Percentiles rank a stretch among this genome's conserved stretches.
phyloP scores from a whole-genome alignment of 306 rosid species.

The Fragaria nilgerrensis region DNA sequence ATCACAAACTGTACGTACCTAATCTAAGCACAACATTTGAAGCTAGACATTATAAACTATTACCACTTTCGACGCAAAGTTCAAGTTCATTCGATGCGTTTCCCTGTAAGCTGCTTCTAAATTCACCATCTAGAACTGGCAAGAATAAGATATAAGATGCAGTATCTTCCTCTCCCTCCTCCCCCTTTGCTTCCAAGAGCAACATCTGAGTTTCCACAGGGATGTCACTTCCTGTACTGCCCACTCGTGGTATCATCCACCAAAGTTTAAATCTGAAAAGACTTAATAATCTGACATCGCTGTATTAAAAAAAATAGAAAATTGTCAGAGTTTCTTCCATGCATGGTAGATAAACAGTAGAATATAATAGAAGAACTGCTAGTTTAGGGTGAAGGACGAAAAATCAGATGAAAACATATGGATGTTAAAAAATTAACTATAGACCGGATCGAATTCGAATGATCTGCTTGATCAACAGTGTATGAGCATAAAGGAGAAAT shows the following conservation, averaged over 20 bases:
- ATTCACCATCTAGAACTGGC: conserved; percentile 31
- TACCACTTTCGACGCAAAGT: conserved; percentile 37
- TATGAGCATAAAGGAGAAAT: background rate
- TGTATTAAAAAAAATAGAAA: background rate
- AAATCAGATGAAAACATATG: background rate
- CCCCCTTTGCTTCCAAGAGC: conserved; percentile 26
- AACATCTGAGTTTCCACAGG: conserved; percentile 35
- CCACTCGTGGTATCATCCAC: conserved; percentile 38
- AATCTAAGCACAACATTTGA: background rate
- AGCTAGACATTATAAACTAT: background rate
- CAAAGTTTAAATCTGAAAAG: conserved; percentile 29
- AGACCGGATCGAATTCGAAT: no score
- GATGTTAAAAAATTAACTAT: no score
- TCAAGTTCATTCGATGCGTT: conserved; percentile 26
- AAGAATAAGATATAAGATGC: conserved; percentile 26
- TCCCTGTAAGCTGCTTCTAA: conserved; percentile 38
- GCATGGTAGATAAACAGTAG: background rate
- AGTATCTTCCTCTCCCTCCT: conserved; percentile 17
- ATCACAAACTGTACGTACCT: background rate
- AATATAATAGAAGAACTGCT: background rate
- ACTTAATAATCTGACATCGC: conserved; percentile 26
- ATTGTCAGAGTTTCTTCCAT: background rate
- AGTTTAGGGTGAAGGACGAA: background rate
- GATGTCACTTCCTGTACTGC: conserved; percentile 28
- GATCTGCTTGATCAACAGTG: background rate